phyloP scores from a whole-genome alignment of 106 monocot genomes.

The Dendrobium chrysotoxum region DNA sequence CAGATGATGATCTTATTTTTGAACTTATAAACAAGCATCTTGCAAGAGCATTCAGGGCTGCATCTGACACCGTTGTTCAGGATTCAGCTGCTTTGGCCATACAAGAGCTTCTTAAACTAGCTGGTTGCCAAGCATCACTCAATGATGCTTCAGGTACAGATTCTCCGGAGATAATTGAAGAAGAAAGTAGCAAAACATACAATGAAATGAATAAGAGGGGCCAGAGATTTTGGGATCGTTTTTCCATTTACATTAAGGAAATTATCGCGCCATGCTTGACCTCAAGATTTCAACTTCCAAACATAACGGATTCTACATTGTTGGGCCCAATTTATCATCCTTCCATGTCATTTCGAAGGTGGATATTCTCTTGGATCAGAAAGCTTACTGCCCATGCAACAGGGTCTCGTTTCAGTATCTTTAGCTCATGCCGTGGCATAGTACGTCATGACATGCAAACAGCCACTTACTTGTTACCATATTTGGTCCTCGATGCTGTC shows the following conservation, averaged over 20 bases:
- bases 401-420: slow-evolving; percentile 73
- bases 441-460: slow-evolving; percentile 98
- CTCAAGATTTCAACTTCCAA: slow-evolving; percentile 88
- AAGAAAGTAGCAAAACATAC: background rate
- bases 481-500: slow-evolving; percentile 88
- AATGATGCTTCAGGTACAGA: slow-evolving; percentile 31
- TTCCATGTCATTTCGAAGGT: slow-evolving; percentile 90
- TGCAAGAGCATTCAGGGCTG: slow-evolving; percentile 91
- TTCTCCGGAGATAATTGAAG: slow-evolving; percentile 10
- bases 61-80: slow-evolving; percentile 83
- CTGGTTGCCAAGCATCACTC: slow-evolving; percentile 73
- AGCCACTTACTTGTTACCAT: slow-evolving; percentile 83
- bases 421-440: slow-evolving; percentile 93
- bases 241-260: slow-evolving; percentile 95
- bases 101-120: slow-evolving; percentile 88
- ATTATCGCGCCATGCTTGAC: slow-evolving; percentile 98
- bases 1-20: slow-evolving; percentile 99
- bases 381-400: slow-evolving; percentile 77
- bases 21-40: slow-evolving; percentile 97
- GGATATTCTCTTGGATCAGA: slow-evolving; percentile 91
- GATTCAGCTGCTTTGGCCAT: slow-evolving; percentile 99
- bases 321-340: slow-evolving; percentile 72
- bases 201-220: slow-evolving; percentile 39
- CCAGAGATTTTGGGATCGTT: slow-evolving; percentile 84
- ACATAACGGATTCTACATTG: slow-evolving; percentile 49